Conservation (phyloP, 257 asterid genomes). For the Catharanthus roseus region DNA sequence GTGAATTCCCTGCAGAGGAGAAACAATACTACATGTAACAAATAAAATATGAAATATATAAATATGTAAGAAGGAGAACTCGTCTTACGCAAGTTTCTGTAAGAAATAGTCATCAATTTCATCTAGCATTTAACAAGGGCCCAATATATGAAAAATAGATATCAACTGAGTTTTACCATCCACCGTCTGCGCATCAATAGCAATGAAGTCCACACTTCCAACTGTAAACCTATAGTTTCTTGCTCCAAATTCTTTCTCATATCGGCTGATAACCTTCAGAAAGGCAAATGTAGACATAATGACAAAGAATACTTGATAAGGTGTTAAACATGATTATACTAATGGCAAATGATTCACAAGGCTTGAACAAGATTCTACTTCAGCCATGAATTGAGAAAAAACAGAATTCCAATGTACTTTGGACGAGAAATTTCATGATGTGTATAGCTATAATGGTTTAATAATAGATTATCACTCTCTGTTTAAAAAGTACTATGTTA, state of each 20-base stretch:
- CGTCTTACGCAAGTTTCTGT: background rate
- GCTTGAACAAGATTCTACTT: background rate
- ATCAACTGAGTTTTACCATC: slow-evolving; percentile 53
- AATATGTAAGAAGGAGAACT: slow-evolving; percentile 1
- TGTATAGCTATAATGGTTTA: background rate
- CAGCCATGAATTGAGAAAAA: background rate
- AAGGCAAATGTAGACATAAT: slow-evolving; percentile 9
- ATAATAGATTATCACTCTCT: background rate
- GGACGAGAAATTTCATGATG: background rate
- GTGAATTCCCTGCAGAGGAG: slow-evolving; percentile 51
- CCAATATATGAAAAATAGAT: background rate
- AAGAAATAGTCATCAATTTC: background rate
- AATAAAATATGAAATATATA: background rate
- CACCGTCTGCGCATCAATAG: slow-evolving; percentile 75
- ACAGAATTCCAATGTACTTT: background rate
- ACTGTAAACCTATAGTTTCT: slow-evolving; percentile 63
- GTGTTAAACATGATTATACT: background rate
- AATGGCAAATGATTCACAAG: background rate
- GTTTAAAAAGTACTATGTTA: background rate
- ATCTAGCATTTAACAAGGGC: background rate
- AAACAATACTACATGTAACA: slow-evolving; percentile 5
- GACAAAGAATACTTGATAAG: background rate
- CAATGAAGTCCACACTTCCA: slow-evolving; percentile 78
- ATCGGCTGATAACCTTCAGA: slow-evolving; percentile 63
- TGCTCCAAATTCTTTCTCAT: slow-evolving; percentile 69